Evolutionary conservation across 2,329 filamentous ascomycete genomes (phyloP).

Genomic region (Colletotrichum tofieldiae): DNA sequence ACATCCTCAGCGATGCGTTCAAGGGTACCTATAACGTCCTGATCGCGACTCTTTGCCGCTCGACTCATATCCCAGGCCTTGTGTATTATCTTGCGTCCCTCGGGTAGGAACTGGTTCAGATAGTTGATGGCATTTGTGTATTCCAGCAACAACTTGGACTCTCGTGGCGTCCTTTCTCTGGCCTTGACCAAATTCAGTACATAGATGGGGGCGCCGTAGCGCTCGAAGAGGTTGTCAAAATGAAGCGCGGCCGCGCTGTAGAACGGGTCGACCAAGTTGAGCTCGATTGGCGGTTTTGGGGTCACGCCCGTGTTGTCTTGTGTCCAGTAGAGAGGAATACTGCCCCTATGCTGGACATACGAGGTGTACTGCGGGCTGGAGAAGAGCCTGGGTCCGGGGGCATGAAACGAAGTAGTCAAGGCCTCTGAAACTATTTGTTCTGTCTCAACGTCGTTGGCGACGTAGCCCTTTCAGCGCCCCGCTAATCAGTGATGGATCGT

Average conservation of each 20-base stretch:
- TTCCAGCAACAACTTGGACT: slow-evolving; percentile 91
- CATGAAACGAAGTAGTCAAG: slow-evolving; percentile 94
- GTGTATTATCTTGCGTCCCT: slow-evolving; percentile 89
- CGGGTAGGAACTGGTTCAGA: slow-evolving; percentile 92
- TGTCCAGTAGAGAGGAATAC: slow-evolving; percentile 97
- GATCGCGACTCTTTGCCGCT: slow-evolving; percentile 90
- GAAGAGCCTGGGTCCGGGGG: slow-evolving; percentile 87
- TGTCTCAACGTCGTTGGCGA: slow-evolving; percentile 98
- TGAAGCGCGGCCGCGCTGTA: slow-evolving; percentile 94
- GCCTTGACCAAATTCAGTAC: slow-evolving; percentile 93
- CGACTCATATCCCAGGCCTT: slow-evolving; percentile 99
- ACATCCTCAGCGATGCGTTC: slow-evolving; percentile 93
- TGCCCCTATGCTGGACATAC: slow-evolving; percentile 96
- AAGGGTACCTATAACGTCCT: slow-evolving; percentile 94
- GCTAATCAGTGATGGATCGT: not conserved
- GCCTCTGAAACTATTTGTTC: slow-evolving; percentile 98
- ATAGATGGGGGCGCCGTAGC: slow-evolving; percentile 94
- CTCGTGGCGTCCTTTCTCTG: slow-evolving; percentile 88
- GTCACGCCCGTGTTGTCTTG: slow-evolving; percentile 96
- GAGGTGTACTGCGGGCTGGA: slow-evolving; percentile 94
- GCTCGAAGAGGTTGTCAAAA: slow-evolving; percentile 93
- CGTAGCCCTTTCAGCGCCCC: slow-evolving; percentile 76
- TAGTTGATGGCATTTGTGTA: slow-evolving; percentile 92
- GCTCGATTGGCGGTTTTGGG: slow-evolving; percentile 95
- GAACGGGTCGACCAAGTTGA: slow-evolving; percentile 97